phyloP scores from a whole-genome alignment of 768 basidiomycete genomes.

The Rhizopogon vesiculosus region DNA sequence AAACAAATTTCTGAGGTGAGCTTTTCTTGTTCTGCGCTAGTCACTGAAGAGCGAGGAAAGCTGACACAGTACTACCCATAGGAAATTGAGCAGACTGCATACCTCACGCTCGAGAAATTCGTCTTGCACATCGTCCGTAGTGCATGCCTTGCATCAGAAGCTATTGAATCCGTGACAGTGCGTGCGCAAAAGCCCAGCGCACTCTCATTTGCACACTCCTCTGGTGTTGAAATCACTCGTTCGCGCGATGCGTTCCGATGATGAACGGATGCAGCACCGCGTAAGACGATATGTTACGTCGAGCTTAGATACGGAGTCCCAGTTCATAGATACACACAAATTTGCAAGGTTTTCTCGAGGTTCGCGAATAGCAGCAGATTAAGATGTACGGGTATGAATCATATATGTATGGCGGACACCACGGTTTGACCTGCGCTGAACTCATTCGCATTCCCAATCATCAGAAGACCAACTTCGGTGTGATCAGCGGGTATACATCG shows the following conservation, averaged over 20 bases:
- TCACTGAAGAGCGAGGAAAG: not conserved
- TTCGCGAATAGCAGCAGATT: no score
- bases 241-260: conserved; percentile 1
- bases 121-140: conserved; percentile 41
- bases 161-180: conserved; percentile 40
- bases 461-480: conserved; percentile 71
- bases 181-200: conserved; percentile 69
- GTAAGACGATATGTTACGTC: no score
- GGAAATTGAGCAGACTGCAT: conserved; percentile 46
- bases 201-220: conserved; percentile 58
- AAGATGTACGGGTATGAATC: not conserved
- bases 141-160: conserved; percentile 28
- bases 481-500: not conserved
- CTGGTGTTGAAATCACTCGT: conserved; percentile 59
- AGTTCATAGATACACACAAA: no score
- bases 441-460: conserved; percentile 63
- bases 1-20: conserved; percentile 24
- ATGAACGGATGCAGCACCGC: not conserved
- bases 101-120: conserved; percentile 60
- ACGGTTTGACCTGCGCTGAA: conserved; percentile 39
- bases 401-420: not conserved
- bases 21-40: not conserved
- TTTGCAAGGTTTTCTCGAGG: no score
- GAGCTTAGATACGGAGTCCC: no score
- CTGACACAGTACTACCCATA: conserved; percentile 16